Base-by-base conservation (phyloP, 345 rosid species). In the Eucalyptus erythrocorys region DNA sequence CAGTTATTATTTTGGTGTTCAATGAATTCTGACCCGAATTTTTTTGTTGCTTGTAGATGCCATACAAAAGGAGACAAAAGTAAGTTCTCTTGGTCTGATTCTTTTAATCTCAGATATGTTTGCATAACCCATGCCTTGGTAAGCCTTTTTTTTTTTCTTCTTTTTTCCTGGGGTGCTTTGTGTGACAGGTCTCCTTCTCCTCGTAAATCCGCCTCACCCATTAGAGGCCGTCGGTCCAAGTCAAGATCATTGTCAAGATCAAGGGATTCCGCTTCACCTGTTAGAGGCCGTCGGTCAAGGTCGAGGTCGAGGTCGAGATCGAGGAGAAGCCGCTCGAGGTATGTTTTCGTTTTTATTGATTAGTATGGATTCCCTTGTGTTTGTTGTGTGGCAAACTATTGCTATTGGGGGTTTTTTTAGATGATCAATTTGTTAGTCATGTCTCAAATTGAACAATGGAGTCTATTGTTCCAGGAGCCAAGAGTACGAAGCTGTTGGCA, bases 61-160 rank as follows among this genome's bases (percentile, higher is more conserved):
- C 95, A 16, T 91, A 90, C 91, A 89, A 93, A 85, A 93, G 95
- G 93, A 93, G 92, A 91, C 92, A 90, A 91, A 95, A 94, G 96
- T 92, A 45, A 92, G 94, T 87, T 87, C 40, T 87, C 40, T 30
- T 87, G 76, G 76, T 45, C 32, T 55, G 8, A 13, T 26, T 47
- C 48, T 57, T 42, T 43, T 40, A 19, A 19, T 37, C 45, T 37
- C 47, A 37, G 27, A 76, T 61, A 4, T 87, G 34, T 43, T 40
- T 16, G 27, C 37, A 87, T 48, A 43, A 45, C 71, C 50, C 6
- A 24, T 42, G 57, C 71, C 48, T 68, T 8, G 15, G 37, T 40
- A 71, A 53, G 66, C 55, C 37, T 57, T 32, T 32, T 37, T 57
- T 87, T 15, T 24, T 51, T 51, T 51, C 19, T 19, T 51, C 48